Percentiles rank a stretch among this genome's conserved stretches.
Conservation (phyloP, 306 rosid species). For the Citrullus colocynthis region DNA sequence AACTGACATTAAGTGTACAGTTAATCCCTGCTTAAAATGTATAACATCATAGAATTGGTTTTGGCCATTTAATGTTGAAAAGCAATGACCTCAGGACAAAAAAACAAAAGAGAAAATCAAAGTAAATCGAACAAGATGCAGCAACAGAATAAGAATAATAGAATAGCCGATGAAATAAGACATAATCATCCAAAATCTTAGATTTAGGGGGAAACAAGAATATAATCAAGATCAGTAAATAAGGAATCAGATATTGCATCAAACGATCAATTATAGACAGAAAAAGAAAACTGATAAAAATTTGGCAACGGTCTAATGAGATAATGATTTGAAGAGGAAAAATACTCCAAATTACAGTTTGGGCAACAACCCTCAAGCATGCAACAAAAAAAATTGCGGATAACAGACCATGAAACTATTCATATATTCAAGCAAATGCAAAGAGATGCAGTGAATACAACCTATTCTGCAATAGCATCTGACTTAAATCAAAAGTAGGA, state of each 20-base stretch:
- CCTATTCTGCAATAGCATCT: neutral
- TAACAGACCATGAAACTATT: neutral
- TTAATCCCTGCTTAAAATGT: constrained; percentile 8
- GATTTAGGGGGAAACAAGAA: neutral
- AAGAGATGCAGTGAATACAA: neutral
- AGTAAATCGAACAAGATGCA: neutral
- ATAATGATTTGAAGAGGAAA: neutral
- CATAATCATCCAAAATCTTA: neutral
- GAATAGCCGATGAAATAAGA: neutral
- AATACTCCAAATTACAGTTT: neutral
- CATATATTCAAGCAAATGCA: neutral
- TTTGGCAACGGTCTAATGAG: neutral
- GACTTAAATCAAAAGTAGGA: neutral
- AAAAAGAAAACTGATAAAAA: neutral
- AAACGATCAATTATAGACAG: neutral
- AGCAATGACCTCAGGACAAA: neutral
- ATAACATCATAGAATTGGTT: neutral
- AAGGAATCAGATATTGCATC: neutral
- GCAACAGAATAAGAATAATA: neutral
- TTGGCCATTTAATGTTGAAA: neutral
- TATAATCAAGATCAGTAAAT: neutral
- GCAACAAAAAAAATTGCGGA: neutral
- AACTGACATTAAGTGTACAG: constrained; percentile 35
- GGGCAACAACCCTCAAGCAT: neutral
- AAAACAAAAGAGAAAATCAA: neutral